Conservation (phyloP, 2,329 filamentous ascomycete genomes). For the Fusarium circinatum region DNA sequence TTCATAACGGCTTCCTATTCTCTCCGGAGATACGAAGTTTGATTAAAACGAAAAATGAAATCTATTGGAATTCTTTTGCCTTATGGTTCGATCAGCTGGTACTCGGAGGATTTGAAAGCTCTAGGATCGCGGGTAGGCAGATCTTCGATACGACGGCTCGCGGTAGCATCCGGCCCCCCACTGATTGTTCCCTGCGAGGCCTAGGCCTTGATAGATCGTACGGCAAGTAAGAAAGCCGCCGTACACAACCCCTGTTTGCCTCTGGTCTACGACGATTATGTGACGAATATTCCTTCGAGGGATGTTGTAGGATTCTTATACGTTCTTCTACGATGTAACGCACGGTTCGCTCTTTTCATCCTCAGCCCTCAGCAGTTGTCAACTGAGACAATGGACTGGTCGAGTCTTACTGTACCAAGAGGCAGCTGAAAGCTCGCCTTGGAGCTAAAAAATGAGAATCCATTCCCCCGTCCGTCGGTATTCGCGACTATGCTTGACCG, state of each 20-base stretch:
- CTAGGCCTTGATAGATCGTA: slow-evolving; percentile 1
- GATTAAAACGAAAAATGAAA: neutral
- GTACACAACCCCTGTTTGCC: neutral
- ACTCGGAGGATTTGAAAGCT: neutral
- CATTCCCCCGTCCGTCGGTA: slow-evolving; percentile 2
- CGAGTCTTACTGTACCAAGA: neutral
- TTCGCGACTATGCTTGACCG: slow-evolving; percentile 16
- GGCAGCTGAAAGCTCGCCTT: neutral
- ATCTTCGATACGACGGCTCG: neutral
- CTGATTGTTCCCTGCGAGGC: neutral
- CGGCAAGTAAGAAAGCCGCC: neutral
- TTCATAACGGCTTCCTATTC: neutral
- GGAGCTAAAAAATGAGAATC: neutral
- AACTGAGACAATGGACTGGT: neutral
- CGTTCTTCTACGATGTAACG: neutral
- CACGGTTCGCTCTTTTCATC: neutral
- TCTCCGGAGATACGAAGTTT: neutral
- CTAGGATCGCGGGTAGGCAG: slow-evolving; percentile 3
- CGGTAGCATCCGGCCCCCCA: neutral
- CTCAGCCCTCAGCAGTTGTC: neutral
- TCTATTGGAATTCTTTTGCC: neutral
- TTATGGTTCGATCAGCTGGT: neutral
- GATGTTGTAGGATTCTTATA: neutral
- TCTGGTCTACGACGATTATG: neutral
- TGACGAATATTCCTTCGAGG: neutral